phyloP scores from a whole-genome alignment of 768 basidiomycete species.

The Daedaleopsis nitida region DNA sequence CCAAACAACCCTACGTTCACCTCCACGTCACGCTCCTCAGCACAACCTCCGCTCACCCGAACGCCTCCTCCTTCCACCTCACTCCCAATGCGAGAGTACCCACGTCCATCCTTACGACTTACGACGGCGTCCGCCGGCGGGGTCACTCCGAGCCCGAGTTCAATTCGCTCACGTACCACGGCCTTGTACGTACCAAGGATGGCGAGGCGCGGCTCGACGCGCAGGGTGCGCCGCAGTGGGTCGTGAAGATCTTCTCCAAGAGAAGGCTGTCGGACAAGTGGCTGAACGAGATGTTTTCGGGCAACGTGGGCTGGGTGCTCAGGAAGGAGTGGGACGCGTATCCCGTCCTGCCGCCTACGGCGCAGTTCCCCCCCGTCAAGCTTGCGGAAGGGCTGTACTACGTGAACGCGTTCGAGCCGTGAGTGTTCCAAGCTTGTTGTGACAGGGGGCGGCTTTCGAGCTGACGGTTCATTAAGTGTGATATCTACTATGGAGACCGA shows the following conservation, averaged over 20 bases:
- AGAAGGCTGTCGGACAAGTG: constrained; percentile 65
- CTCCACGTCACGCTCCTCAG: constrained; percentile 88
- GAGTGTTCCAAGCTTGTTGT: constrained; percentile 35
- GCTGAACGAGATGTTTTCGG: constrained; percentile 63
- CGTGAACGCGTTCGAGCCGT: constrained; percentile 91
- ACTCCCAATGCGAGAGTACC: constrained; percentile 49
- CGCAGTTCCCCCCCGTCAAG: constrained; percentile 73
- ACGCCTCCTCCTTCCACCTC: constrained; percentile 71
- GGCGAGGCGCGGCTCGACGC: constrained; percentile 41
- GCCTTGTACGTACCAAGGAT: constrained; percentile 42
- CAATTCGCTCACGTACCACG: constrained; percentile 85
- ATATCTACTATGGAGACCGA: constrained; percentile 96
- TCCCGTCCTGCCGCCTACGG: constrained; percentile 68
- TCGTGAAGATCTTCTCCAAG: constrained; percentile 88
- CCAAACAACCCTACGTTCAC: constrained; percentile 73
- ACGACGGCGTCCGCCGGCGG: constrained; percentile 56
- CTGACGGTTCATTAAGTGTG: constrained; percentile 46
- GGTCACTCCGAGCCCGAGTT: constrained; percentile 61
- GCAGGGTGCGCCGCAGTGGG: constrained; percentile 49
- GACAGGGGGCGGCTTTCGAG: not conserved
- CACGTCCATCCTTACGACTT: constrained; percentile 70
- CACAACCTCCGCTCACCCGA: constrained; percentile 66
- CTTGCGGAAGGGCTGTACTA: constrained; percentile 84
- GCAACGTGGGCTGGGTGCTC: constrained; percentile 76
- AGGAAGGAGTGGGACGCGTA: constrained; percentile 90